These are phyloP conservation scores for Penicillium cosmopolitanum DNA, from an alignment of 495 filamentous ascomycete genomes.

Conservation along the genomic window DNA sequence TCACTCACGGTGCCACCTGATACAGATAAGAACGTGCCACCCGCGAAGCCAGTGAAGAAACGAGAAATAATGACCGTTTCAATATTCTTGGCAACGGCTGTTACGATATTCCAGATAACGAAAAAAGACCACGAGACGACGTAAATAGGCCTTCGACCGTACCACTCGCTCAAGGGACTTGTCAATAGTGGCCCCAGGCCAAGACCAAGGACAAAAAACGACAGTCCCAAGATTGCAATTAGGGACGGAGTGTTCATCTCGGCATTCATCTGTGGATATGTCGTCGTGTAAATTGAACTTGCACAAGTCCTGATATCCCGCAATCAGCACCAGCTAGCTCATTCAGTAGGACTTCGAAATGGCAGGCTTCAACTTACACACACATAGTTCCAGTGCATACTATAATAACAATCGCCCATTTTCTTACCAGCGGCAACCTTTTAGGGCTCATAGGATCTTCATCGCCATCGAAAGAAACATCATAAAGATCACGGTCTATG, in stretches of 20 bases:
- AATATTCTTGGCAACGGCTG: constrained; percentile 12
- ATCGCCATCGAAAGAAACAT: constrained; percentile 1
- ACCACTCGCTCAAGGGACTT: constrained; percentile 68
- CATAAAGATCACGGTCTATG: background rate
- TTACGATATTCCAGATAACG: constrained; percentile 48
- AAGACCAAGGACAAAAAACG: constrained; percentile 68
- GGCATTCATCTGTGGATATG: constrained; percentile 69
- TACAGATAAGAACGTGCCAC: constrained; percentile 79
- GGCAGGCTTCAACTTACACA: constrained; percentile 61
- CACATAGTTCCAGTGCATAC: constrained; percentile 66
- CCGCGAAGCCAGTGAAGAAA: constrained; percentile 78
- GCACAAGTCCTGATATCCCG: constrained; percentile 65
- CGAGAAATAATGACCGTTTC: constrained; percentile 70
- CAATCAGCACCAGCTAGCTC: constrained; percentile 5
- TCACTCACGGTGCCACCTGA: constrained; percentile 85
- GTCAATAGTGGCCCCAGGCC: constrained; percentile 65
- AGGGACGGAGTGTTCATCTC: constrained; percentile 65
- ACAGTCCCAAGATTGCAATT: constrained; percentile 73
- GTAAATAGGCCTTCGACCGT: constrained; percentile 76
- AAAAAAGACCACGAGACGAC: constrained; percentile 42
- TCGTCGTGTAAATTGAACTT: constrained; percentile 79
- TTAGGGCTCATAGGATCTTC: constrained; percentile 1
- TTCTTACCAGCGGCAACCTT: constrained; percentile 58
- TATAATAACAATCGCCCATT: constrained; percentile 74
- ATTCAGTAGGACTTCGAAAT: background rate